phyloP scores from a whole-genome alignment of 192 early-diverging fungal species.

The Coemansia sp. region DNA sequence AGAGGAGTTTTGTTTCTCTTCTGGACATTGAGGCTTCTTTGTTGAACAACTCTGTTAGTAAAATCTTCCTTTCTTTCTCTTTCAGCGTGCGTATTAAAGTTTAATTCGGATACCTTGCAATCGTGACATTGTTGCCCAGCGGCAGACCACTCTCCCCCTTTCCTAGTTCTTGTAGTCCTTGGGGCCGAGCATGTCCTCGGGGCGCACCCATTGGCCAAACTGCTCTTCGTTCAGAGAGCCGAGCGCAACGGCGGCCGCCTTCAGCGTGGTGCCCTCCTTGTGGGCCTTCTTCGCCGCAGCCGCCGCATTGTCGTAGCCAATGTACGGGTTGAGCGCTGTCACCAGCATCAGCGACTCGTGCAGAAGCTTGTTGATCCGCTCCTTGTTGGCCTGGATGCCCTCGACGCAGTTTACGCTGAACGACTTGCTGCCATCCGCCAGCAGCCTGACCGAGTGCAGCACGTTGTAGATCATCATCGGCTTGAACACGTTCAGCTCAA shows the following conservation, averaged over 20 bases:
- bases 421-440: slow-evolving; percentile 82
- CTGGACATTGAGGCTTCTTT: too few species aligned
- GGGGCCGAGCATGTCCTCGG: slow-evolving; percentile 83
- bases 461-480: slow-evolving; percentile 99
- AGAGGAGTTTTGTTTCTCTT: too few species aligned
- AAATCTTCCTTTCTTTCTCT: too few species aligned
- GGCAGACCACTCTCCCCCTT: not conserved
- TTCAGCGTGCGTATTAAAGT: too few species aligned
- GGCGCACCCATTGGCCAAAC: slow-evolving; percentile 95
- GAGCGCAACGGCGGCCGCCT: slow-evolving; percentile 89
- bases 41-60: too few species aligned
- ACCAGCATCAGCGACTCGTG: slow-evolving; percentile 97
- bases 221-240: slow-evolving; percentile 85
- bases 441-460: slow-evolving; percentile 86
- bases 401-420: slow-evolving; percentile 96
- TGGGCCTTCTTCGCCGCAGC: slow-evolving; percentile 97
- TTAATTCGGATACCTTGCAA: not conserved
- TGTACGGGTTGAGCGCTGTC: slow-evolving; percentile 97
- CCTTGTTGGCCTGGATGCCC: slow-evolving; percentile 92
- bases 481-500: slow-evolving; percentile 99
- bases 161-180: slow-evolving; percentile 50
- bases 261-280: slow-evolving; percentile 81
- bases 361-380: slow-evolving; percentile 82
- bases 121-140: too few species aligned
- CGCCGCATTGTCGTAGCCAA: slow-evolving; percentile 92